A percentile compares a stretch with the other conserved stretches of the same genome.
Conservation (phyloP, 23 red algal genomes). For the Chondrus crispus region DNA sequence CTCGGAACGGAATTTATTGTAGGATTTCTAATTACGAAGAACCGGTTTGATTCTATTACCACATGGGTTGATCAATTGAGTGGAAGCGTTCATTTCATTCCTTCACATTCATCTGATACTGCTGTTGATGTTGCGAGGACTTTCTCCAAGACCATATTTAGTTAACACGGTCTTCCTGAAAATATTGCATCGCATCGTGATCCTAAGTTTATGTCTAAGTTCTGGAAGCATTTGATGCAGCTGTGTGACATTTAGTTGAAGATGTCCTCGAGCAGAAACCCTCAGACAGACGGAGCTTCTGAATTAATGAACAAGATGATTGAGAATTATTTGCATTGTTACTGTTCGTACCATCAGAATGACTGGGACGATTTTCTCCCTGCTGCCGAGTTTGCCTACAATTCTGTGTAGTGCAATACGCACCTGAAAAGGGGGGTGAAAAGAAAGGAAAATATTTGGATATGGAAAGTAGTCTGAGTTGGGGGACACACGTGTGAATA, state of each 20-base stretch:
- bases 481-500: no score
- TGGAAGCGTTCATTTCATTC: background rate
- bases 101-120: background rate
- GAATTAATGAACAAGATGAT: conserved; percentile 2
- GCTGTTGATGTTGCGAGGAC: background rate
- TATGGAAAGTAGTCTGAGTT: no score
- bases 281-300: conserved; percentile 9
- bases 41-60: background rate
- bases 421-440: no score
- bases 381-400: background rate
- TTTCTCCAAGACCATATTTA: background rate
- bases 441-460: no score
- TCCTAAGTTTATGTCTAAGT: background rate
- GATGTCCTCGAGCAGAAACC: background rate
- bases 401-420: no score
- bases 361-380: background rate
- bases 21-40: background rate
- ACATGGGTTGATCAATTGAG: background rate
- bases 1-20: background rate
- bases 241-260: background rate
- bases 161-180: background rate
- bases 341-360: background rate
- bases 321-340: background rate
- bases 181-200: background rate
- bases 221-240: background rate